Base-by-base conservation (phyloP, 1,284 basidiomycete species). In the Ustilago xerochloae region DNA sequence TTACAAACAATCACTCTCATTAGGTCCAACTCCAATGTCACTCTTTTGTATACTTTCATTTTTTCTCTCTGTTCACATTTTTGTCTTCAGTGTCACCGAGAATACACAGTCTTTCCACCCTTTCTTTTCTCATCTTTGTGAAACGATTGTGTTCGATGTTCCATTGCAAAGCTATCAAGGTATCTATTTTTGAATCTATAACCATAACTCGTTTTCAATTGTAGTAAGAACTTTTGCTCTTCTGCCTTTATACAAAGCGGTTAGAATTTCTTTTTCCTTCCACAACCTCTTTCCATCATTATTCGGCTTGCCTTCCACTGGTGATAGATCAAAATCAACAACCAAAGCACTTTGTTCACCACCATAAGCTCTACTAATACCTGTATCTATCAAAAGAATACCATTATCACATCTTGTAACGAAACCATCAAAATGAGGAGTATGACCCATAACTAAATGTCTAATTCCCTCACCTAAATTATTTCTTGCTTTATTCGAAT, bases 361-460 rank as follows among this genome's bases (percentile, higher is more conserved):
- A 29, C 82, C 81, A 33, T 84, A 84, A 1, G 80, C 81, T 2
- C 62, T 36, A 16, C 70, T 76, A 38, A 83, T 82, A 22, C 82
- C 82, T 2, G 82, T 84, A 39, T 84, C 82, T 41, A 84, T 84
- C 47, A 83, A 61, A 4, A 80, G 53, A 32, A 84, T 55, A 2
- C 43, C 38, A 33, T 46, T 33, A 24, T 70, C 29, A 63, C 82
- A 84, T 4, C 82, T 59, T 7, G 61, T 56, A 6, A 77, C 76
- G 45, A 83, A 81, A 26, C 81, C 81, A 35, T 75, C 57, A 8
- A 83, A 64, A 28, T 81, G 75, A 0, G 81, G 81, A 3, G 81
- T 84, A 60, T 82, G 81, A 4, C 81, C 80, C 81, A 81, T 81
- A 22, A 82, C 64, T 3, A 82, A 53, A 29, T 75, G 68, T 3